A percentile compares a stretch with the other conserved stretches of the same genome.
Evolutionary conservation across 768 basidiomycete species (phyloP).

Genomic region (Lactifluus pinguis): DNA sequence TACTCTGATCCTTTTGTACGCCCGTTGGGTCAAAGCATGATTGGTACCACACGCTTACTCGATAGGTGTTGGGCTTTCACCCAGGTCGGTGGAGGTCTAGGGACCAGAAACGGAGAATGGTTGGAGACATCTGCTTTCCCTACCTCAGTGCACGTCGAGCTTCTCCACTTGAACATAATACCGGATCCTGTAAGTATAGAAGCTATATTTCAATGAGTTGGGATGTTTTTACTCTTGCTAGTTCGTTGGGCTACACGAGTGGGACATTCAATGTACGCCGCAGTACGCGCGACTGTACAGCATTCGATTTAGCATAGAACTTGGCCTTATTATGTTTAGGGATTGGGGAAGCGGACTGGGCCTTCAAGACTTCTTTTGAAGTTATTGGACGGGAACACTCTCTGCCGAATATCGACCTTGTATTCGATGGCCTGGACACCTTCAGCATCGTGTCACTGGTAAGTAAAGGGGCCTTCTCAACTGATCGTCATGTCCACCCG

Average conservation of each 20-base stretch:
- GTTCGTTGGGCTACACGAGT: constrained; percentile 75
- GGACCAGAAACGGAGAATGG: constrained; percentile 54
- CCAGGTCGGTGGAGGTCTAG: constrained; percentile 52
- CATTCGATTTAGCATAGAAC: neutral
- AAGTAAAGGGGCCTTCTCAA: constrained; percentile 22
- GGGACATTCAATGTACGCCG: constrained; percentile 89
- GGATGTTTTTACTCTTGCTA: constrained; percentile 24
- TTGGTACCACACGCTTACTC: constrained; percentile 25
- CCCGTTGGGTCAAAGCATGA: constrained; percentile 18
- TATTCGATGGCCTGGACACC: constrained; percentile 90
- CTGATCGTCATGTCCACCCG: neutral
- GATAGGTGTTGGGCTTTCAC: constrained; percentile 55
- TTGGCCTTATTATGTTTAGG: constrained; percentile 35
- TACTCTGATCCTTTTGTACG: constrained; percentile 1
- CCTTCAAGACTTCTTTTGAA: constrained; percentile 61
- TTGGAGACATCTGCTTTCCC: constrained; percentile 56
- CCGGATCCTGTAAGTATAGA: constrained; percentile 62
- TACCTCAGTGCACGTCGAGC: constrained; percentile 81
- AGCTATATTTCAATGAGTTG: neutral
- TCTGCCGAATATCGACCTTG: constrained; percentile 51
- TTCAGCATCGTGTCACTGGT: constrained; percentile 70
- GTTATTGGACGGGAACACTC: constrained; percentile 39
- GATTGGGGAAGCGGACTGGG: constrained; percentile 85
- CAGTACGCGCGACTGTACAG: constrained; percentile 39
- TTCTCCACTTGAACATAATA: constrained; percentile 62